Evolutionary conservation across 169 alveolate species (phyloP).

Genomic region (Ichthyophthirius multifiliis): DNA sequence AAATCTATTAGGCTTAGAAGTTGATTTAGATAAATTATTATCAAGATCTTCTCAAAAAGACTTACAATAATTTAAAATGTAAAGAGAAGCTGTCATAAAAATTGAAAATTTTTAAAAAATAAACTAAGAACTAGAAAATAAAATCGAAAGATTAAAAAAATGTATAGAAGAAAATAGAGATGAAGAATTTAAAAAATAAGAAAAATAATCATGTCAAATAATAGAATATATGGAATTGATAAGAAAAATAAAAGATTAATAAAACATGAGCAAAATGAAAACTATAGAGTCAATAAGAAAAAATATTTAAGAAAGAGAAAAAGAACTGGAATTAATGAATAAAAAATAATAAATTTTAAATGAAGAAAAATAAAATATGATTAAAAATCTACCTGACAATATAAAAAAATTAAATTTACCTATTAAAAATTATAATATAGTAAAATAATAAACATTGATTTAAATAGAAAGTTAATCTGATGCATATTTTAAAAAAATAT

Average conservation of each 20-base stretch:
- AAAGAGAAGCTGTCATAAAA: slow-evolving; percentile 30
- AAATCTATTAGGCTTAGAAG: slow-evolving; percentile 29
- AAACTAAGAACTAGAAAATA: slow-evolving; percentile 11
- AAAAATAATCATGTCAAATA: slow-evolving; percentile 2
- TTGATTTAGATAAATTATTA: slow-evolving; percentile 34
- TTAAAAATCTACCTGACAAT: slow-evolving; percentile 24
- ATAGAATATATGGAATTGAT: slow-evolving; percentile 14
- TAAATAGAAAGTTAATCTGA: slow-evolving; percentile 37
- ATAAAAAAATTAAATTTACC: slow-evolving; percentile 10
- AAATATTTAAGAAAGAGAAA: slow-evolving; percentile 2
- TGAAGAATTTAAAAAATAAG: slow-evolving; percentile 9
- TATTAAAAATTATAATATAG: slow-evolving; percentile 17
- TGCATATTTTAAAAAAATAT: slow-evolving; percentile 18
- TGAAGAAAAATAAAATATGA: slow-evolving; percentile 31
- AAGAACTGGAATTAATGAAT: slow-evolving; percentile 8
- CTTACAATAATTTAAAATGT: slow-evolving; percentile 14
- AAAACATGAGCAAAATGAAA: slow-evolving; percentile 1
- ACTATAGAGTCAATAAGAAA: slow-evolving; percentile 6
- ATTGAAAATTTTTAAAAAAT: slow-evolving; percentile 8
- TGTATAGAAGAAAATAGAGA: not conserved
- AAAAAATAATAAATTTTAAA: not conserved
- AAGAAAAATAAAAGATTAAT: slow-evolving; percentile 10
- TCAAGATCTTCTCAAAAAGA: slow-evolving; percentile 29
- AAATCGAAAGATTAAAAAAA: slow-evolving; percentile 10
- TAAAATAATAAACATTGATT: slow-evolving; percentile 13